phyloP scores from a whole-genome alignment of 2,329 filamentous ascomycete genomes.

The Monosporascus sp. region DNA sequence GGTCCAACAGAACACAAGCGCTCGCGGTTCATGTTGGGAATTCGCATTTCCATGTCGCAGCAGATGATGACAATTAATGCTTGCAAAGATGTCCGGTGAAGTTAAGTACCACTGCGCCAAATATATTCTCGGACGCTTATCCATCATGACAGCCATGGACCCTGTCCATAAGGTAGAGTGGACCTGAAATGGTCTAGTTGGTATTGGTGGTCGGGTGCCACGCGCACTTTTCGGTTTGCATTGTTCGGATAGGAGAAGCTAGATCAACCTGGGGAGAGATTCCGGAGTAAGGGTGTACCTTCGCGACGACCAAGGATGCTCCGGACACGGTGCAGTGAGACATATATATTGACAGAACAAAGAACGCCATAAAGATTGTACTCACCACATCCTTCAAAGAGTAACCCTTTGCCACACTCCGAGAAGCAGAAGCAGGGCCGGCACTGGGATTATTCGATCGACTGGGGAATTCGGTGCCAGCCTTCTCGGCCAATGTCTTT shows the following conservation, averaged over 20 bases:
- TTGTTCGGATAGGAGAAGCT: too few species aligned
- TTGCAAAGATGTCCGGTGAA: not conserved
- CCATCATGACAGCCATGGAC: not conserved
- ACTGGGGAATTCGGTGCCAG: conserved; percentile 42
- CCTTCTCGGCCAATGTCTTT: conserved; percentile 52
- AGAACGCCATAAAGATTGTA: conserved; percentile 1
- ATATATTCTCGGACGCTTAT: not conserved
- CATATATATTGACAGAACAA: not conserved
- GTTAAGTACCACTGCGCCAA: not conserved
- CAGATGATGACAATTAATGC: not conserved
- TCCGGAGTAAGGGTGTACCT: not conserved
- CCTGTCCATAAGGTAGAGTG: not conserved
- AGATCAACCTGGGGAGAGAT: too few species aligned
- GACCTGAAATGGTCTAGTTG: not conserved
- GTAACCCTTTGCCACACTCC: conserved; percentile 41
- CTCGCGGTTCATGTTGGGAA: not conserved
- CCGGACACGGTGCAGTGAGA: not conserved
- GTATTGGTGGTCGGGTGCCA: not conserved
- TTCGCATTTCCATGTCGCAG: not conserved
- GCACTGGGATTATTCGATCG: conserved; percentile 30
- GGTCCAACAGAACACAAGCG: not conserved
- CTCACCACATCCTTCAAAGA: conserved; percentile 30
- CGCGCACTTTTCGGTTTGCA: not conserved
- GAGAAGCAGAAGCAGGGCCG: conserved; percentile 36
- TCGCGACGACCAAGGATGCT: not conserved